Base-by-base conservation (phyloP, 139 green algal species). In the Haematococcus lacustris region DNA sequence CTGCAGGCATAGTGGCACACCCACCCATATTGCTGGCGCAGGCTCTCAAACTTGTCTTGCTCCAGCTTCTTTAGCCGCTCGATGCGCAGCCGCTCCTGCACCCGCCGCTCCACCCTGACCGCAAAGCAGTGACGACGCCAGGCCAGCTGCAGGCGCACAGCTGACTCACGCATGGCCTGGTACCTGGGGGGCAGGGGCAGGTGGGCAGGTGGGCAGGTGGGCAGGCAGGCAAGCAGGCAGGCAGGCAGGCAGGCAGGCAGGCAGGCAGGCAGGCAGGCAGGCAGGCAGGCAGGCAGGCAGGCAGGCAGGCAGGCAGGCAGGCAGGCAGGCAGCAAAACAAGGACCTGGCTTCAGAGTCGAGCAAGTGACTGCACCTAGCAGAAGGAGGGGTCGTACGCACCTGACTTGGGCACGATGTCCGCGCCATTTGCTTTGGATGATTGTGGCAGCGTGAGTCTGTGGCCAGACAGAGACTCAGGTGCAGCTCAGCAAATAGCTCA, bases 61-160 rank as follows among this genome's bases (percentile, higher is more conserved):
- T 87, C 73, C 51, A 87, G 64, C 41, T 72, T 76, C 74, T 65
- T 68, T 30, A 78, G 71, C 17, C 60, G 57, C 59, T 78, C 47
- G n/a, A 47, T 50, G 71, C 80, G 71, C 59, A 83, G 72, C 43
- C 33, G 74, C 3, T 72, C 62, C 33, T 69, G 37, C 38, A 85
- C 0, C 35, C 81, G 83, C 57, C 32, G 53, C 30, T 60, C 59
- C 3, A 84, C 71, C 3, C 79, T 71, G 39, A 74, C 62, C 4
- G 69, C 47, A n/a, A 90, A 72, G 47, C 73, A 62, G 28, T 47
- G 73, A 25, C 68, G 68, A 38, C 84, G 80, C 82, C 73, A 80
- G 23, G 78, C 78, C 76, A 80, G 81, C 80, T 94, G 89, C 38
- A 92, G 74, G 5, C 34, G 70, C 41, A 63, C 57, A 33, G 66